Percentiles rank a stretch among this genome's conserved stretches.
These are phyloP conservation scores for Haberlea rhodopensis DNA, from an alignment of 257 asterid species.

Conservation along the genomic window DNA sequence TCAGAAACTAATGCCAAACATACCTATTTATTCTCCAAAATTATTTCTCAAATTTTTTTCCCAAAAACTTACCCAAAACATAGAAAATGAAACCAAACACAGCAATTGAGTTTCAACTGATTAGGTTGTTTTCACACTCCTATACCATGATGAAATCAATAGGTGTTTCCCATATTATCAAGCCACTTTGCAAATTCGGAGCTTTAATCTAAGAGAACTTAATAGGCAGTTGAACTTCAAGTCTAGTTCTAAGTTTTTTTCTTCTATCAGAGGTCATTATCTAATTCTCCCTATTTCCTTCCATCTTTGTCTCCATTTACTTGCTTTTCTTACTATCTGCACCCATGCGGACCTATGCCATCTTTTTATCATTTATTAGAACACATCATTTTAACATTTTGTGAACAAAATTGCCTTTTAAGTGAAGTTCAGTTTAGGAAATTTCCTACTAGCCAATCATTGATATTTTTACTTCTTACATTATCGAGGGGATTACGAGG, in stretches of 20 bases:
- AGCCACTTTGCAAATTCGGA: not conserved
- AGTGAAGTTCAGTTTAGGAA: not conserved
- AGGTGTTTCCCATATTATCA: not conserved
- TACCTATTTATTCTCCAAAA: not conserved
- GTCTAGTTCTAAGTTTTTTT: not conserved
- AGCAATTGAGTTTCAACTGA: not conserved
- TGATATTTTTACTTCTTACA: not conserved
- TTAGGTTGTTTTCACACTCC: not conserved
- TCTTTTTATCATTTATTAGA: not conserved
- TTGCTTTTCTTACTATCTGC: not conserved
- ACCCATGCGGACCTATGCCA: too few species aligned
- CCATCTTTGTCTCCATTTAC: not conserved
- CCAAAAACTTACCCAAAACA: not conserved
- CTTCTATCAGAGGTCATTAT: not conserved
- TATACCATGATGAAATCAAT: not conserved
- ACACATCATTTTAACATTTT: not conserved
- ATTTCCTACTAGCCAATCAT: not conserved
- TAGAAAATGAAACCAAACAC: not conserved
- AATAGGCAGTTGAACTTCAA: not conserved
- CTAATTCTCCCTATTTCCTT: not conserved
- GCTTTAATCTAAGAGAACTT: conserved; percentile 2
- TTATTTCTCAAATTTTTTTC: not conserved
- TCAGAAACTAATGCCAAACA: not conserved
- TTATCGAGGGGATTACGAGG: not conserved
- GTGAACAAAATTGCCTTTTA: not conserved